These are phyloP conservation scores for Francoa sonchifolia DNA, from an alignment of 441 rosid species.

Conservation along the genomic window DNA sequence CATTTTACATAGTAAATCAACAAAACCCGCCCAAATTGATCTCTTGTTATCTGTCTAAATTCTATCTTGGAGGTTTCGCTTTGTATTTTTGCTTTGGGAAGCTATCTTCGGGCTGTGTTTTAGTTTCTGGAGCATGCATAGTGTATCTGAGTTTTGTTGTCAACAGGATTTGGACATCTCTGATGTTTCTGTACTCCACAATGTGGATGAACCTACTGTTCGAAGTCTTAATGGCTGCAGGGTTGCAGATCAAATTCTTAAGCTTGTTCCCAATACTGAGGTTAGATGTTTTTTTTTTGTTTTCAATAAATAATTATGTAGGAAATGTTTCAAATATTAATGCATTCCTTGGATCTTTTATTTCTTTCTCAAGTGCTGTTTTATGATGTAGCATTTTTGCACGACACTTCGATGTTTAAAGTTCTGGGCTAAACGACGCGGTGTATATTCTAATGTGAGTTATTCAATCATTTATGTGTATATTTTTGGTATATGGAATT, in stretches of 20 bases:
- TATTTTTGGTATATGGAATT: not conserved
- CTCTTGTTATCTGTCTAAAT: too few species aligned
- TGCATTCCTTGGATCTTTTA: too few species aligned
- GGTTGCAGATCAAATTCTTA: constrained; percentile 94
- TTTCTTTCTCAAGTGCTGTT: not conserved
- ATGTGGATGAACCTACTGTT: constrained; percentile 82
- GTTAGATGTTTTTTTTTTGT: constrained; percentile 20
- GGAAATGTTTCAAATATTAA: too few species aligned
- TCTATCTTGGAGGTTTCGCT: too few species aligned
- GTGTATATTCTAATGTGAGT: constrained; percentile 71
- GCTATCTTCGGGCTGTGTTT: too few species aligned
- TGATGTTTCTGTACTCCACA: constrained; percentile 42
- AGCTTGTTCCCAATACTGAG: constrained; percentile 83
- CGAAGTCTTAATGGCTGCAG: constrained; percentile 96
- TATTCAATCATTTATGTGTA: not conserved
- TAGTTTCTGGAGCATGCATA: too few species aligned
- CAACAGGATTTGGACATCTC: constrained; percentile 83
- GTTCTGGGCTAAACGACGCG: constrained; percentile 86
- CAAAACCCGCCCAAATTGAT: too few species aligned
- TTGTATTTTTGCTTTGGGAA: too few species aligned
- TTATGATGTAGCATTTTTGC: constrained; percentile 48
- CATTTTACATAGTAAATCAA: too few species aligned
- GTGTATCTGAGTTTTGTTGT: too few species aligned
- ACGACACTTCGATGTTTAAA: constrained; percentile 70
- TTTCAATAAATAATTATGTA: too few species aligned